Evolutionary conservation across 2,329 filamentous ascomycete genomes (phyloP).

Genomic region (Ophiostoma sp.): DNA sequence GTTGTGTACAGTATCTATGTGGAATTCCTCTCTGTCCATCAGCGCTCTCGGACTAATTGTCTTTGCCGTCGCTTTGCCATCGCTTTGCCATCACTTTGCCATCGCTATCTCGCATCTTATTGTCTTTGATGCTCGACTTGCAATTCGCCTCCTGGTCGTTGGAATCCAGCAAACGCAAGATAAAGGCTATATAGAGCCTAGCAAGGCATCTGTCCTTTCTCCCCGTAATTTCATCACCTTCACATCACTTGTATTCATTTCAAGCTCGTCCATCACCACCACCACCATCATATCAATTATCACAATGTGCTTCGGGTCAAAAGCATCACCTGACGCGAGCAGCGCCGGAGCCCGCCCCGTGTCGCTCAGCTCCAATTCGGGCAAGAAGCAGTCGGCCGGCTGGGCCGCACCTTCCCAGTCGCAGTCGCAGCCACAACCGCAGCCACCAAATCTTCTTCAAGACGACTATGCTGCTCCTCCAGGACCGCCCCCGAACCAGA

Average conservation of each 20-base stretch:
- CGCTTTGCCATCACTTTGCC: background rate
- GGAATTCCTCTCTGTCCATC: background rate
- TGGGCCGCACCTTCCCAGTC: background rate
- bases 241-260: background rate
- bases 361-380: background rate
- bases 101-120: background rate
- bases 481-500: conserved; percentile 2
- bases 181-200: background rate
- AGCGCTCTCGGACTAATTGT: background rate
- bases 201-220: background rate
- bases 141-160: background rate
- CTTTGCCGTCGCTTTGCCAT: background rate
- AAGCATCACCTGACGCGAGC: conserved; percentile 14
- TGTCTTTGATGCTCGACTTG: background rate
- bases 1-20: background rate
- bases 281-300: background rate
- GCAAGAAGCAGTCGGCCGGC: background rate
- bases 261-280: background rate
- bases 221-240: background rate
- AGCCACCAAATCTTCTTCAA: background rate
- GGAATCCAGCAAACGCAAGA: background rate
- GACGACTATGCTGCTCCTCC: conserved; percentile 2
- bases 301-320: conserved; percentile 28
- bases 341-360: conserved; percentile 14
- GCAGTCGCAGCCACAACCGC: background rate